Base-by-base conservation (phyloP, 192 early-diverging fungal species). In the Spizellomyces sp. region DNA sequence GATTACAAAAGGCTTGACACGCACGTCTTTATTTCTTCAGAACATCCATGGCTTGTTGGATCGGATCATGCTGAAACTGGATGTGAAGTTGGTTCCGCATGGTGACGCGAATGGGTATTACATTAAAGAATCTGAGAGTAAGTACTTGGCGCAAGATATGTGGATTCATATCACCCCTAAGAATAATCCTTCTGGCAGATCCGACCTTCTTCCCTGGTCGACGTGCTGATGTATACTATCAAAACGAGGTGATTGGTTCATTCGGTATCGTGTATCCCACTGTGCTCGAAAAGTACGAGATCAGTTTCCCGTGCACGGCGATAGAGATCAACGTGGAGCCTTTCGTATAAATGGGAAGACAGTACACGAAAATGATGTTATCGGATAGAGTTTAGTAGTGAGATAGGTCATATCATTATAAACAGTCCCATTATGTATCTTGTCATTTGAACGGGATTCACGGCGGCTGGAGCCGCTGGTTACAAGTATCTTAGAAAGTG, bases 271-370 rank as follows among this genome's bases (percentile, higher is more conserved):
- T 98, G 15, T 96, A 99, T 73, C 98, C 96, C 21, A 86, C 91
- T 66, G 94, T 98, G 3, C 75, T 97, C 66, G 82, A 80, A 62
- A 90, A 90, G 77, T 99, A 91, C 77, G 93, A 91, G 60, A 80
- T 99, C 54, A 79, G 80, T 45, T 92, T 92, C 77, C 95, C 98
- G 9, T 89, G 89, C 67, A 92, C 94, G 47, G 89, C 89, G 45
- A 77, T 99, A 68, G 98, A 99, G 84, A 89, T 99, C 78, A 93
- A 95, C 81, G 80, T 99, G 54, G 98, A 98, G 84, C 91, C 89
- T 44, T 96, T 99, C 86, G 79, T 99, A 64, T 98, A 76, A 36
- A 45, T 67, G 48, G 46, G 27, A 36, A 36, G 3, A 36, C 27
- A 36, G 27, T 36, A 36, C 27, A 36, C 27, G 27, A n/a, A n/a